Evolutionary conservation across 306 rosid species (phyloP).

Genomic region (Trifolium pratense): DNA sequence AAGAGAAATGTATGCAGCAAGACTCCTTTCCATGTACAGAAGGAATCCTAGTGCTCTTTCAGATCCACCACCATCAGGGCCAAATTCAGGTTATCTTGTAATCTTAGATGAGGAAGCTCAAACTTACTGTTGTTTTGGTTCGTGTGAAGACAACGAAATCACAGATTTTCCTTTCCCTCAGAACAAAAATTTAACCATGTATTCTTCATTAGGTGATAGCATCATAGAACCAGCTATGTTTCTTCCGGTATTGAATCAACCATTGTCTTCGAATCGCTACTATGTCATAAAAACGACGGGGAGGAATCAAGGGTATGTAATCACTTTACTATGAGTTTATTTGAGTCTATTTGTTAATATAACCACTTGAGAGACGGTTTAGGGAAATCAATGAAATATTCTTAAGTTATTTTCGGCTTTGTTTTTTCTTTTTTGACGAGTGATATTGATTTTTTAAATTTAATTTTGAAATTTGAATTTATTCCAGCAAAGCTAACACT

Average conservation of each 20-base stretch:
- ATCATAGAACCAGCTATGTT: neutral
- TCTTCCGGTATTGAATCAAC: conserved; percentile 58
- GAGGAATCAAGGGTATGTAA: conserved; percentile 36
- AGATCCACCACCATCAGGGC: conserved; percentile 40
- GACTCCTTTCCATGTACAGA: conserved; percentile 41
- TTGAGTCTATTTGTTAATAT: too few species aligned
- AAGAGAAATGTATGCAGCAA: conserved; percentile 47
- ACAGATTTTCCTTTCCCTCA: conserved; percentile 50
- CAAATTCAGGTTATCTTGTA: conserved; percentile 47
- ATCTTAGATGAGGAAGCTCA: conserved; percentile 39
- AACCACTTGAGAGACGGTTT: too few species aligned
- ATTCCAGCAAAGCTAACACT: too few species aligned
- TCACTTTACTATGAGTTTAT: too few species aligned
- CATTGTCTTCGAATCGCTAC: conserved; percentile 56
- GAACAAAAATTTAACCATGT: conserved; percentile 41
- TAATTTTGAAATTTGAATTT: too few species aligned
- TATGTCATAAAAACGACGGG: conserved; percentile 54
- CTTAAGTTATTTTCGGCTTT: too few species aligned
- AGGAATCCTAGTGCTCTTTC: conserved; percentile 33
- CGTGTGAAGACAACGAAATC: conserved; percentile 5
- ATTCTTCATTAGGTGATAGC: neutral
- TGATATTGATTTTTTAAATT: too few species aligned
- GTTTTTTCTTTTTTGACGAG: too few species aligned
- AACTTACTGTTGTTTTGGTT: conserved; percentile 36
- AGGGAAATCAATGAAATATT: too few species aligned